Percentiles rank a stretch among this genome's conserved stretches.
phyloP scores from a whole-genome alignment of 208 protist genomes.

The Wallacemonas sp. region DNA sequence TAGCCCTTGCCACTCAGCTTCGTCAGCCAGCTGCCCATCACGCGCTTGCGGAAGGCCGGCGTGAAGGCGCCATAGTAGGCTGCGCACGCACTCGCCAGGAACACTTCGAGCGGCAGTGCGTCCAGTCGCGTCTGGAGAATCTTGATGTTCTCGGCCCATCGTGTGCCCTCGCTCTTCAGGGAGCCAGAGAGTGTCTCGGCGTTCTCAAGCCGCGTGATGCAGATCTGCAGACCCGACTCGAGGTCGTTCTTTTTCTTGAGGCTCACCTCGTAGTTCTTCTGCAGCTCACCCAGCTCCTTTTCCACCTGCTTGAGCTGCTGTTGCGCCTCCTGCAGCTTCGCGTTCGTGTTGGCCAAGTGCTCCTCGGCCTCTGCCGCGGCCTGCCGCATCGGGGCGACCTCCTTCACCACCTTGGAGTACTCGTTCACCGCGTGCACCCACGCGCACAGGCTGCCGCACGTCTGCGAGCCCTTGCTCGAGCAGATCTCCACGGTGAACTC shows the following conservation, averaged over 20 bases:
- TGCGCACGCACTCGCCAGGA: constrained; percentile 94
- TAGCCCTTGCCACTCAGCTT: constrained; percentile 55
- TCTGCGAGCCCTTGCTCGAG: constrained; percentile 92
- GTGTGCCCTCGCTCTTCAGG: constrained; percentile 93
- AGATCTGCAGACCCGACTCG: constrained; percentile 84
- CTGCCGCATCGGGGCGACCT: constrained; percentile 94
- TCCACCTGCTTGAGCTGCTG: constrained; percentile 90
- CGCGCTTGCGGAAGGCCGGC: constrained; percentile 86
- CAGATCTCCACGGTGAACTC: constrained; percentile 95
- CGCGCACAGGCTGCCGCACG: constrained; percentile 94
- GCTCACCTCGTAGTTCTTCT: constrained; percentile 88
- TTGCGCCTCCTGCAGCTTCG: constrained; percentile 88
- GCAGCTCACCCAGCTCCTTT: constrained; percentile 87
- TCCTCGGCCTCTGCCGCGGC: constrained; percentile 89
- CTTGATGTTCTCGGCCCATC: constrained; percentile 93
- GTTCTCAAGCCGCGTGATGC: constrained; percentile 90
- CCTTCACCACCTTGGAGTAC: constrained; percentile 95
- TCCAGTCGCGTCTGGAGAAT: constrained; percentile 62
- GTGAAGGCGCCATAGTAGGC: constrained; percentile 97
- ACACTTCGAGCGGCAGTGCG: constrained; percentile 92
- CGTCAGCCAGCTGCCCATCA: constrained; percentile 79
- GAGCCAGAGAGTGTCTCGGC: constrained; percentile 95
- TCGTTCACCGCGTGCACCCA: constrained; percentile 97
- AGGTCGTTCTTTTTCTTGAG: constrained; percentile 90
- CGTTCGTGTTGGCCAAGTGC: constrained; percentile 88